Conservation (phyloP, 257 asterid genomes). For the Penstemon newberryi region DNA sequence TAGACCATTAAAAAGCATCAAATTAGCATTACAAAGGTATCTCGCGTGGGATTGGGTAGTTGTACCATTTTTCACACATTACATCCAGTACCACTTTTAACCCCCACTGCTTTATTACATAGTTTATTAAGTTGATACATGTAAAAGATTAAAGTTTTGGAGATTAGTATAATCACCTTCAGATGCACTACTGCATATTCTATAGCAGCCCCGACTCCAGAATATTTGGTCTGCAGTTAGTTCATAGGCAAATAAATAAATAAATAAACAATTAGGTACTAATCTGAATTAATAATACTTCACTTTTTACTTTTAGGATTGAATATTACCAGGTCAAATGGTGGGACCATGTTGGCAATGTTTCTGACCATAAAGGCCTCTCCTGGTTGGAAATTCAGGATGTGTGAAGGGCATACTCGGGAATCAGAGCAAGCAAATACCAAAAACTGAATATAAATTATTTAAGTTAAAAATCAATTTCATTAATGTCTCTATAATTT, state of each 20-base stretch:
- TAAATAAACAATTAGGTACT: neutral
- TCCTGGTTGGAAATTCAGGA: constrained; percentile 61
- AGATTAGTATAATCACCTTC: constrained; percentile 46
- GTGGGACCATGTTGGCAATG: constrained; percentile 69
- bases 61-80: too few relatives aligned
- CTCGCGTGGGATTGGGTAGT: too few relatives aligned
- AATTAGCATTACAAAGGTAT: too few relatives aligned
- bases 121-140: neutral
- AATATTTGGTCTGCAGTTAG: constrained; percentile 55
- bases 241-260: neutral
- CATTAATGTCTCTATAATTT: neutral
- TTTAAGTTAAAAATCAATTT: too few relatives aligned
- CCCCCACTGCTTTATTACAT: too few relatives aligned
- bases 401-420: constrained; percentile 58
- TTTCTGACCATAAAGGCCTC: constrained; percentile 63
- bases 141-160: neutral
- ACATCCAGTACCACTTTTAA: too few relatives aligned
- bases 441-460: constrained; percentile 39
- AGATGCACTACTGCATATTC: constrained; percentile 84
- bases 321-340: constrained; percentile 43
- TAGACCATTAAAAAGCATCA: too few relatives aligned
- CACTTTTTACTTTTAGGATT: too few relatives aligned
- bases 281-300: too few relatives aligned
- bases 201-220: constrained; percentile 88
- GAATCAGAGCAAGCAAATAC: constrained; percentile 72